Conservation (phyloP, 257 asterid genomes). For the Plantago elongata region DNA sequence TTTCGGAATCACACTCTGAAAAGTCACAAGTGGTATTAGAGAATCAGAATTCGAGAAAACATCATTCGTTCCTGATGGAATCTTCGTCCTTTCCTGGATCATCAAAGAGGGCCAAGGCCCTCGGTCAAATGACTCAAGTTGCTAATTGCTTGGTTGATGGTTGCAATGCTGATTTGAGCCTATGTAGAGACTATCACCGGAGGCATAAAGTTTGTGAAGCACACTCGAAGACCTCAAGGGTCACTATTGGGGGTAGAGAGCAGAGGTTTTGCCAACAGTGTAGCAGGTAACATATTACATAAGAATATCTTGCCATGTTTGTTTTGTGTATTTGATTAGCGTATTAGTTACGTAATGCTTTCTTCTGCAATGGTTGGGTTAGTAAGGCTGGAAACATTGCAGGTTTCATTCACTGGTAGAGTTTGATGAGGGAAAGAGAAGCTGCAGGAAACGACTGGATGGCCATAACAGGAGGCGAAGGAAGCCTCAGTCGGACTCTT, state of each 20-base stretch:
- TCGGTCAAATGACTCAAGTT: conserved; percentile 34
- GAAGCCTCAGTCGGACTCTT: conserved; percentile 71
- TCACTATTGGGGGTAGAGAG: conserved; percentile 63
- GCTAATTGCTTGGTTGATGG: conserved; percentile 86
- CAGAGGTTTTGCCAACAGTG: conserved; percentile 95
- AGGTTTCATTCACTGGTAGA: conserved; percentile 84
- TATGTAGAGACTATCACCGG: conserved; percentile 81
- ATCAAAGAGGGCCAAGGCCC: conserved; percentile 70
- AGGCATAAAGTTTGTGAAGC: conserved; percentile 84
- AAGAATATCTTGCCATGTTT: background rate
- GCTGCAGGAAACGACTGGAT: conserved; percentile 91
- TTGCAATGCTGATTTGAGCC: conserved; percentile 73
- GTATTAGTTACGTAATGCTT: too few relatives aligned
- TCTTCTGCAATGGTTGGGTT: background rate
- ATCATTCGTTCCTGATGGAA: conserved; percentile 40
- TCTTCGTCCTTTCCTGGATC: conserved; percentile 49
- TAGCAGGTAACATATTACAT: conserved; percentile 63
- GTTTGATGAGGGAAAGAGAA: conserved; percentile 84
- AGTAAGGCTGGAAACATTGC: background rate
- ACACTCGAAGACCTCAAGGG: conserved; percentile 79
- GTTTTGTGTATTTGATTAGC: background rate
- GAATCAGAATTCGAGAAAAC: conserved; percentile 5
- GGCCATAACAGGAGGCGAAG: conserved; percentile 89
- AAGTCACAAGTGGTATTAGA: background rate
- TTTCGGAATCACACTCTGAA: too few relatives aligned